These are phyloP conservation scores for Vicia faba DNA, from an alignment of 306 rosid genomes.

Conservation along the genomic window DNA sequence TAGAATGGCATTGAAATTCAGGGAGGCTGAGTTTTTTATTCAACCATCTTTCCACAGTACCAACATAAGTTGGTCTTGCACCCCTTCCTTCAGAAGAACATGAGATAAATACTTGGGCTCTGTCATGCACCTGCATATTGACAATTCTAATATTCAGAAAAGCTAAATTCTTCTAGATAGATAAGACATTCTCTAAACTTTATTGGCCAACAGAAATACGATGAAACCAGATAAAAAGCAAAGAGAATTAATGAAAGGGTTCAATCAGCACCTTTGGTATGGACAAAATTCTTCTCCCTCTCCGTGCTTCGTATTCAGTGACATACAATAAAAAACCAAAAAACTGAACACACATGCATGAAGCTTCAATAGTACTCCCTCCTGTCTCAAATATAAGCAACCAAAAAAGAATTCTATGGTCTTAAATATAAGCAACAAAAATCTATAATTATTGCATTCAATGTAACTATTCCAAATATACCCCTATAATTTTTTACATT, in stretches of 20 bases:
- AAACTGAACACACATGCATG: constrained; percentile 56
- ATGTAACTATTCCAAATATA: no score
- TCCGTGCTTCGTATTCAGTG: constrained; percentile 58
- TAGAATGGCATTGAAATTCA: constrained; percentile 52
- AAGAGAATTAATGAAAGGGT: constrained; percentile 24
- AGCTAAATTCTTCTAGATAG: constrained; percentile 28
- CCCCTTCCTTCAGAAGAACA: constrained; percentile 57
- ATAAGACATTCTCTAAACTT: constrained; percentile 16
- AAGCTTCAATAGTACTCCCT: constrained; percentile 37
- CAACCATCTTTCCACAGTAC: constrained; percentile 75
- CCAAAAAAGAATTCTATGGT: no score
- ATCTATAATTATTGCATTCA: no score
- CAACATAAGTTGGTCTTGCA: constrained; percentile 64
- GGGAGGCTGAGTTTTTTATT: constrained; percentile 67
- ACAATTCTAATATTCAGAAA: constrained; percentile 31
- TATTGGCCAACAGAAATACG: constrained; percentile 21
- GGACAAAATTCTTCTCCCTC: constrained; percentile 51
- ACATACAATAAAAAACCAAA: constrained; percentile 77
- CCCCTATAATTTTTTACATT: no score
- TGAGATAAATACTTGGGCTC: constrained; percentile 84
- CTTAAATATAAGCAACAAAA: no score
- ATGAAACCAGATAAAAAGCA: constrained; percentile 25
- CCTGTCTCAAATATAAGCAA: no score
- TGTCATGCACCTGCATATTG: constrained; percentile 81
- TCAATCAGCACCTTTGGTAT: constrained; percentile 61